Evolutionary conservation across 23 red algal genomes (phyloP).

Genomic region (Gracilariopsis chorda): DNA sequence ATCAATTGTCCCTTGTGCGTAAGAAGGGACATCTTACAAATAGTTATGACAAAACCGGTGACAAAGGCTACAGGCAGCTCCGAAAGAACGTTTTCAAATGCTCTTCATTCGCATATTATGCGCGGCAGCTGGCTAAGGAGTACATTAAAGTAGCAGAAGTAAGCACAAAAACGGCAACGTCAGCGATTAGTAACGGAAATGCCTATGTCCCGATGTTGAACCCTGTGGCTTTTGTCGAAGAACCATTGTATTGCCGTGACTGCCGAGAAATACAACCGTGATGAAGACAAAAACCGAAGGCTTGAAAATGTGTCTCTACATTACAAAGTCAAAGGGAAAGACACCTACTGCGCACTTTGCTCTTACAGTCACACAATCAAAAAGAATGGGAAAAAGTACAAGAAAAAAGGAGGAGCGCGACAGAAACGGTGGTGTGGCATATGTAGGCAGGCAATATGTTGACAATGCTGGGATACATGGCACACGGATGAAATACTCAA

Average conservation of each 20-base stretch:
- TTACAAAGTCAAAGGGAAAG: not conserved
- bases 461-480: not conserved
- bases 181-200: not conserved
- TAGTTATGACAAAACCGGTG: too few relatives aligned
- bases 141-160: not conserved
- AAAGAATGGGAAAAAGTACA: constrained; percentile 2
- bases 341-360: constrained; percentile 15
- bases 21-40: too few relatives aligned
- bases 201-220: too few relatives aligned
- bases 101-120: not conserved
- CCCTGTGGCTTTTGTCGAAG: not conserved
- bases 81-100: not conserved
- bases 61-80: too few relatives aligned
- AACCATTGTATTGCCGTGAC: not conserved
- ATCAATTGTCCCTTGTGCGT: not conserved
- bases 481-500: not conserved
- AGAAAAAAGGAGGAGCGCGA: constrained; percentile 14
- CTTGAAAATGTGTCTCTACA: not conserved
- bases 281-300: not conserved
- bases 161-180: not conserved
- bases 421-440: not conserved
- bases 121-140: not conserved
- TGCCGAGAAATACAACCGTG: not conserved
- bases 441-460: constrained; percentile 16
- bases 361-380: constrained; percentile 14